phyloP scores from a whole-genome alignment of 495 filamentous ascomycete genomes.

The Ramalina intermedia region DNA sequence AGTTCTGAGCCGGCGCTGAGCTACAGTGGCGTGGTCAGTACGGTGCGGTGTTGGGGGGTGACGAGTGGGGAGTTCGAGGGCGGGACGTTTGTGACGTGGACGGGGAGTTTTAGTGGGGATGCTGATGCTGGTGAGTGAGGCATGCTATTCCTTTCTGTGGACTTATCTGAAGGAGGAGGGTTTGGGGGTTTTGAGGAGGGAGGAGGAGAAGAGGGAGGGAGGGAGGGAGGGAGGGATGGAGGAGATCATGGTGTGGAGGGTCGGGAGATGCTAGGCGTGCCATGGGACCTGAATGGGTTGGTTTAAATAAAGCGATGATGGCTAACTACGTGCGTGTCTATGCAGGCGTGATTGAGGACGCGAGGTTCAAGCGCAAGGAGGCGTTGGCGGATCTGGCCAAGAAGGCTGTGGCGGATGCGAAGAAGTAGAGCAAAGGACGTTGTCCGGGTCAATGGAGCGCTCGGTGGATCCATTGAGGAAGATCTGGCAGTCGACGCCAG shows the following conservation, averaged over 20 bases:
- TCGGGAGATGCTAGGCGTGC: too few relatives aligned
- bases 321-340: slow-evolving; percentile 6
- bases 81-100: slow-evolving; percentile 49
- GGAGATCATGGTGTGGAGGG: too few relatives aligned
- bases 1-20: slow-evolving; percentile 39
- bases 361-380: slow-evolving; percentile 58
- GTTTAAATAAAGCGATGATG: neutral
- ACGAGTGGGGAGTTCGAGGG: slow-evolving; percentile 45
- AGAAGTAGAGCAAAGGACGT: slow-evolving; percentile 21
- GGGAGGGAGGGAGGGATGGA: too few relatives aligned
- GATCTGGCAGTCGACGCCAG: too few relatives aligned
- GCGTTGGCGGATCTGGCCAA: slow-evolving; percentile 49
- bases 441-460: neutral
- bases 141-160: neutral
- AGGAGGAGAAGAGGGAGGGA: too few relatives aligned
- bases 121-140: slow-evolving; percentile 45
- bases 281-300: neutral
- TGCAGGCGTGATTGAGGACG: slow-evolving; percentile 52
- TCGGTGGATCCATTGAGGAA: too few relatives aligned
- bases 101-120: slow-evolving; percentile 50
- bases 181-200: too few relatives aligned
- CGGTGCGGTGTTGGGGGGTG: slow-evolving; percentile 43
- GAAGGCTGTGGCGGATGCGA: slow-evolving; percentile 21
- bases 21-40: slow-evolving; percentile 48
- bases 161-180: too few relatives aligned